These are phyloP conservation scores for Babesia sp. DNA, from an alignment of 169 alveolate genomes.

Conservation along the genomic window DNA sequence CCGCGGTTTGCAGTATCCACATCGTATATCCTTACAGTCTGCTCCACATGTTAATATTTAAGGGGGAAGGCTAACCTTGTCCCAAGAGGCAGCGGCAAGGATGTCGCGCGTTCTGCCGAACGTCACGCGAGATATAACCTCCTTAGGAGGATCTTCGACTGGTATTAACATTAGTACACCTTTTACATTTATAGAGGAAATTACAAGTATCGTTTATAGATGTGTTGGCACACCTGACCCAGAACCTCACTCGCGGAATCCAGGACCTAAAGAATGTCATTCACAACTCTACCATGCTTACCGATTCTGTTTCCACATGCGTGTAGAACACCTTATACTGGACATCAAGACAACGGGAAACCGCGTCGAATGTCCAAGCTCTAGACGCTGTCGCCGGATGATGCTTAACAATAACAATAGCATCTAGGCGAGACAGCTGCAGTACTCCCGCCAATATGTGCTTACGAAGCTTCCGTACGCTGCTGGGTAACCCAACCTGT, in stretches of 20 bases:
- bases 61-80: slow-evolving; percentile 35
- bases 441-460: slow-evolving; percentile 23
- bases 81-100: slow-evolving; percentile 70
- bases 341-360: background rate
- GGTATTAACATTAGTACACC: slow-evolving; percentile 36
- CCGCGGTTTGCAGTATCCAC: slow-evolving; percentile 16
- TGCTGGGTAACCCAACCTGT: slow-evolving; percentile 37
- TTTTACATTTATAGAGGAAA: background rate
- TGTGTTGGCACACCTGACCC: slow-evolving; percentile 30
- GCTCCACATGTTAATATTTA: background rate
- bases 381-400: background rate
- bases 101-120: slow-evolving; percentile 53
- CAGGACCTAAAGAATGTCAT: too few relatives aligned
- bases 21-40: slow-evolving; percentile 54
- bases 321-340: slow-evolving; percentile 36
- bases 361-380: background rate
- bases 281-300: too few relatives aligned
- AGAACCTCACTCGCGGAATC: slow-evolving; percentile 41
- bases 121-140: slow-evolving; percentile 50
- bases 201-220: slow-evolving; percentile 35
- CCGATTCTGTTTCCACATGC: slow-evolving; percentile 22
- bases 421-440: slow-evolving; percentile 34
- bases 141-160: slow-evolving; percentile 44
- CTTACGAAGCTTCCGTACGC: slow-evolving; percentile 33
- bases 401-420: slow-evolving; percentile 24